Percentiles rank a stretch among this genome's conserved stretches.
phyloP scores from a whole-genome alignment of 1,284 basidiomycete genomes.

The Leccinum ponderosum region DNA sequence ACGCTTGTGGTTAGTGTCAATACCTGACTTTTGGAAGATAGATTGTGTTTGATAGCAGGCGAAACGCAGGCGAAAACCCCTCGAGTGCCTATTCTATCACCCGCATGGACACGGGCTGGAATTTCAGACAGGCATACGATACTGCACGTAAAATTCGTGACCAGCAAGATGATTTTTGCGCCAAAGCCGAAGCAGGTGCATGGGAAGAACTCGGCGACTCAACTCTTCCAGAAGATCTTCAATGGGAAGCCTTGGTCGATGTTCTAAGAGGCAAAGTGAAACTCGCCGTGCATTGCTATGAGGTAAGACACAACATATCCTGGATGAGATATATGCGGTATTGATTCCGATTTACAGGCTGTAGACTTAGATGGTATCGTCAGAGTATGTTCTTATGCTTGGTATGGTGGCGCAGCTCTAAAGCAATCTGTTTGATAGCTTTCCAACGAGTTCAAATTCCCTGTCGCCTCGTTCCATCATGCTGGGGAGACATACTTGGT shows the following conservation, averaged over 20 bases:
- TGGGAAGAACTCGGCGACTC: conserved; percentile 47
- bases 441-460: conserved; percentile 76
- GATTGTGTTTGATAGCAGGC: background rate
- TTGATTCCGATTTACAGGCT: conserved; percentile 24
- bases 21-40: background rate
- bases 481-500: conserved; percentile 79
- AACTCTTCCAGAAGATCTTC: conserved; percentile 56
- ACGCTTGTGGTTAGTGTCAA: conserved; percentile 60
- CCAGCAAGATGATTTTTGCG: conserved; percentile 65
- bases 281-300: conserved; percentile 61
- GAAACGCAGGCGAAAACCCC: conserved; percentile 29
- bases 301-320: conserved; percentile 19
- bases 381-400: conserved; percentile 35
- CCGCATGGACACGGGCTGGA: conserved; percentile 67
- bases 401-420: conserved; percentile 11
- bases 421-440: conserved; percentile 41
- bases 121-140: conserved; percentile 58
- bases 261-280: conserved; percentile 55
- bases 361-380: conserved; percentile 57
- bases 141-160: conserved; percentile 71
- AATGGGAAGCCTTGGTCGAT: conserved; percentile 69
- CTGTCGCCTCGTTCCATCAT: conserved; percentile 70
- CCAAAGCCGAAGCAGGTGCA: conserved; percentile 40
- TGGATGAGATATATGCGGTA: too few relatives aligned
- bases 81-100: conserved; percentile 35